phyloP scores from a whole-genome alignment of 2,329 filamentous ascomycete genomes.

The Fusarium sp. region DNA sequence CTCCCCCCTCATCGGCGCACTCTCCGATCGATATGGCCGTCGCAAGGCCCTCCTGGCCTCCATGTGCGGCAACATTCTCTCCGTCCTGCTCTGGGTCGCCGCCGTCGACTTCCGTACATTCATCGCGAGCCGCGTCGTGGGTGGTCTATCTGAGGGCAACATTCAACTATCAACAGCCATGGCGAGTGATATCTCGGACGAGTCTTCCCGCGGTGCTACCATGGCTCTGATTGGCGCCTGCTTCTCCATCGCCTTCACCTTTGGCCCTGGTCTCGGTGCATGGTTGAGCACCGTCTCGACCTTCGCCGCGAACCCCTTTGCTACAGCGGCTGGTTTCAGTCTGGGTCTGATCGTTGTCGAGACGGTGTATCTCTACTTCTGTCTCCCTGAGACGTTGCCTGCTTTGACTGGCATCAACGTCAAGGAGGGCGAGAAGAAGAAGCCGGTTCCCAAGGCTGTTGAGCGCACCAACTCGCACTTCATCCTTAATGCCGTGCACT shows the following conservation, averaged over 20 bases:
- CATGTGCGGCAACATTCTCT: constrained; percentile 93
- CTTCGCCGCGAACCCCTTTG: constrained; percentile 91
- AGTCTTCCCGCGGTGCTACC: constrained; percentile 84
- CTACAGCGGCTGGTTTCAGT: constrained; percentile 89
- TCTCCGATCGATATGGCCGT: constrained; percentile 91
- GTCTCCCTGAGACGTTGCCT: constrained; percentile 88
- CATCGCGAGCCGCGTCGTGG: constrained; percentile 90
- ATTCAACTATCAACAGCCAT: constrained; percentile 97
- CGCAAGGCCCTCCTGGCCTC: constrained; percentile 88
- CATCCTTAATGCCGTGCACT: constrained; percentile 86
- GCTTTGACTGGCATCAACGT: constrained; percentile 56
- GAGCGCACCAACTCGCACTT: constrained; percentile 84
- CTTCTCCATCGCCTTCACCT: constrained; percentile 97
- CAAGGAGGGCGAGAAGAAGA: constrained; percentile 37
- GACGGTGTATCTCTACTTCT: constrained; percentile 87
- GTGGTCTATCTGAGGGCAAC: constrained; percentile 95
- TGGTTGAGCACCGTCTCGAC: constrained; percentile 82
- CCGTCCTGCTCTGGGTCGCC: constrained; percentile 92
- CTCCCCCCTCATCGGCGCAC: constrained; percentile 87
- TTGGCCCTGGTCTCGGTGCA: constrained; percentile 92
- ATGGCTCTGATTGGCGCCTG: constrained; percentile 97
- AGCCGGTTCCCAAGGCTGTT: constrained; percentile 41
- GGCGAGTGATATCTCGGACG: constrained; percentile 93
- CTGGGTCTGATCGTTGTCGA: constrained; percentile 86
- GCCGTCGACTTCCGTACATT: constrained; percentile 97